Percentiles rank a stretch among this genome's conserved stretches.
These are phyloP conservation scores for Kodamaea jinghongensis DNA, from an alignment of 805 yeast genomes.

Conservation along the genomic window DNA sequence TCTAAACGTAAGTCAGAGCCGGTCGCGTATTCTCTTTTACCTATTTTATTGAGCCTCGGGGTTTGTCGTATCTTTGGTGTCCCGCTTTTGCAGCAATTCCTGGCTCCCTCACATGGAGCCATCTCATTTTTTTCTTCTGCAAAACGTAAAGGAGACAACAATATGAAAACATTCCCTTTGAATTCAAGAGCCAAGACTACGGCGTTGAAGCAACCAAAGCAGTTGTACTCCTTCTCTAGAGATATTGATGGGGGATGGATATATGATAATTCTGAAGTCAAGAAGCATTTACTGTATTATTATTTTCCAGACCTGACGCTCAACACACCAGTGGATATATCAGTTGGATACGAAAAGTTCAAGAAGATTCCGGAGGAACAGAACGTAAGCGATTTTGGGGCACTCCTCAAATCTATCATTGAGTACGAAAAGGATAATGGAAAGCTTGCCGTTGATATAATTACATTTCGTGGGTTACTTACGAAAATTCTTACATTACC, in stretches of 20 bases:
- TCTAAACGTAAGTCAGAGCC: too few species aligned
- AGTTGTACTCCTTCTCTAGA: constrained; percentile 65
- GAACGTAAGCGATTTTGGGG: constrained; percentile 54
- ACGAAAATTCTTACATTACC: constrained; percentile 70
- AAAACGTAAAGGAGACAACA: constrained; percentile 4
- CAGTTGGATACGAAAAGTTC: constrained; percentile 62
- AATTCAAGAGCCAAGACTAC: constrained; percentile 57
- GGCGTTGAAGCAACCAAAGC: constrained; percentile 82
- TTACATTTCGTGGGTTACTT: constrained; percentile 86
- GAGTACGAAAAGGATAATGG: constrained; percentile 49
- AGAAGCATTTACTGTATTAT: constrained; percentile 52
- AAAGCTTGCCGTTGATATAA: constrained; percentile 60
- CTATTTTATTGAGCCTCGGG: too few species aligned
- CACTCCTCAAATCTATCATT: constrained; percentile 54
- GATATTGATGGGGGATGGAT: constrained; percentile 47
- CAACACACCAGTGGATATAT: constrained; percentile 59
- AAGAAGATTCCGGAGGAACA: constrained; percentile 52
- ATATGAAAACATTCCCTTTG: constrained; percentile 39
- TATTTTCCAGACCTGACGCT: constrained; percentile 75
- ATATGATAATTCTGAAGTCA: constrained; percentile 43
- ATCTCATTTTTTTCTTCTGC: neutral
- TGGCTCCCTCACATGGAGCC: neutral
- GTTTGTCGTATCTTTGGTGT: too few species aligned
- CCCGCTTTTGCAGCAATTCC: neutral
- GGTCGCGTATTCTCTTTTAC: too few species aligned